These are phyloP conservation scores for Hawksworthiomyces lignivorus DNA, from an alignment of 2,329 filamentous ascomycete genomes.

Conservation along the genomic window DNA sequence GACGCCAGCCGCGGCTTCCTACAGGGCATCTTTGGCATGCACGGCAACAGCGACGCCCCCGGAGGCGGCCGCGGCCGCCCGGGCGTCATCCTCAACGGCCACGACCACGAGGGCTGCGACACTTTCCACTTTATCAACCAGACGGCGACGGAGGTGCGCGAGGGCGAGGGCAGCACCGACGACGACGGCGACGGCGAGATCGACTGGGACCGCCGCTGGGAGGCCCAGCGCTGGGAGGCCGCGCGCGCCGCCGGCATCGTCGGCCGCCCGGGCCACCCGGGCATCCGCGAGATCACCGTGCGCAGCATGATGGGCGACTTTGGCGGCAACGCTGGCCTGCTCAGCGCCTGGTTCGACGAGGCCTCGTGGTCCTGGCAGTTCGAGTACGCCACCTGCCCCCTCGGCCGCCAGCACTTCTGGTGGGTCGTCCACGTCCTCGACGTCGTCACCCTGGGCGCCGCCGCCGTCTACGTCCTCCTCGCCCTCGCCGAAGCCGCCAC, in stretches of 20 bases:
- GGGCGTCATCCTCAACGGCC: constrained; percentile 81
- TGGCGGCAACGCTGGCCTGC: constrained; percentile 80
- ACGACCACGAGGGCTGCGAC: constrained; percentile 94
- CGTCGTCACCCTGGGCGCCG: constrained; percentile 34
- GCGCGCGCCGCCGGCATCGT: constrained; percentile 35
- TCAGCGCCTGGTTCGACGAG: constrained; percentile 84
- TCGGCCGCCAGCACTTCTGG: constrained; percentile 89
- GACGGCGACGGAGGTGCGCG: too few relatives aligned
- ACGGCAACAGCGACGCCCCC: constrained; percentile 48
- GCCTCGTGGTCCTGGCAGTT: constrained; percentile 68
- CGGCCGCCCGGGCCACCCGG: constrained; percentile 41
- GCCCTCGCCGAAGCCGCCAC: constrained; percentile 17
- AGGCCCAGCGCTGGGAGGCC: constrained; percentile 41
- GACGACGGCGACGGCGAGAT: constrained; percentile 31
- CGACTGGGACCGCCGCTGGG: constrained; percentile 38
- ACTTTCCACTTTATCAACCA: constrained; percentile 75
- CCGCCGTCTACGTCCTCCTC: constrained; percentile 16
- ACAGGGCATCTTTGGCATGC: constrained; percentile 77
- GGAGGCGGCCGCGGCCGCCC: constrained; percentile 57
- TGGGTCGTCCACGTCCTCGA: constrained; percentile 80
- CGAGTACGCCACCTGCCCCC: constrained; percentile 68
- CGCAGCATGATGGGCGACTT: constrained; percentile 98
- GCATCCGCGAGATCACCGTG: constrained; percentile 82
- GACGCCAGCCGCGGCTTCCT: constrained; percentile 68
- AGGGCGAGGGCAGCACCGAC: too few relatives aligned